These are phyloP conservation scores for Solanum dulcamara DNA, from an alignment of 257 asterid species.

Conservation along the genomic window DNA sequence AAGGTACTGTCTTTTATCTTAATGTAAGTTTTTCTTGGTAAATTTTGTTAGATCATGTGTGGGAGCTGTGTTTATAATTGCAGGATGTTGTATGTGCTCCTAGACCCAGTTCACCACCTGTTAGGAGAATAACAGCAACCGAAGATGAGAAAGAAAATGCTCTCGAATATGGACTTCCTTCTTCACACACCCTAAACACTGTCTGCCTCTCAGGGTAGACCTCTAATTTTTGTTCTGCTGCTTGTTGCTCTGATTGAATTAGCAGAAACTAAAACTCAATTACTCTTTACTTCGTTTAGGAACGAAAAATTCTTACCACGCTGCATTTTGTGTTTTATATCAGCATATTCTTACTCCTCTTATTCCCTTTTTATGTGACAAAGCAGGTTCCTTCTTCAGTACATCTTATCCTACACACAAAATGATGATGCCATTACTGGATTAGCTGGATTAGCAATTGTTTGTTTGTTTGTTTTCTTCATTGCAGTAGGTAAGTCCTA, in stretches of 20 bases:
- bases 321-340: not conserved
- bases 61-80: not conserved
- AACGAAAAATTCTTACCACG: not conserved
- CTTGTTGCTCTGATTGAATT: not conserved
- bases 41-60: not conserved
- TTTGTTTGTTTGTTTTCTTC: slow-evolving; percentile 51
- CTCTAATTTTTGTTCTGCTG: not conserved
- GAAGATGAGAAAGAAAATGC: slow-evolving; percentile 85
- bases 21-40: not conserved
- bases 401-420: slow-evolving; percentile 38
- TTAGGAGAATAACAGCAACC: slow-evolving; percentile 73
- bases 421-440: slow-evolving; percentile 16
- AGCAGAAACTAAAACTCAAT: not conserved
- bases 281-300: not conserved
- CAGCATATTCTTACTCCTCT: not conserved
- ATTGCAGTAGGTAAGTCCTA: slow-evolving; percentile 54
- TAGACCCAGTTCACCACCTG: slow-evolving; percentile 66
- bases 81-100: slow-evolving; percentile 94
- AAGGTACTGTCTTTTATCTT: slow-evolving; percentile 18
- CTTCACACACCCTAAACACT: slow-evolving; percentile 94
- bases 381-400: slow-evolving; percentile 66
- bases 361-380: slow-evolving; percentile 4
- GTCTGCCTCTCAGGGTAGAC: slow-evolving; percentile 87
- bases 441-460: slow-evolving; percentile 34
- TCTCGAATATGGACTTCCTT: slow-evolving; percentile 85